These are phyloP conservation scores for Coemansia sp. DNA, from an alignment of 192 early-diverging fungal species.

Conservation along the genomic window DNA sequence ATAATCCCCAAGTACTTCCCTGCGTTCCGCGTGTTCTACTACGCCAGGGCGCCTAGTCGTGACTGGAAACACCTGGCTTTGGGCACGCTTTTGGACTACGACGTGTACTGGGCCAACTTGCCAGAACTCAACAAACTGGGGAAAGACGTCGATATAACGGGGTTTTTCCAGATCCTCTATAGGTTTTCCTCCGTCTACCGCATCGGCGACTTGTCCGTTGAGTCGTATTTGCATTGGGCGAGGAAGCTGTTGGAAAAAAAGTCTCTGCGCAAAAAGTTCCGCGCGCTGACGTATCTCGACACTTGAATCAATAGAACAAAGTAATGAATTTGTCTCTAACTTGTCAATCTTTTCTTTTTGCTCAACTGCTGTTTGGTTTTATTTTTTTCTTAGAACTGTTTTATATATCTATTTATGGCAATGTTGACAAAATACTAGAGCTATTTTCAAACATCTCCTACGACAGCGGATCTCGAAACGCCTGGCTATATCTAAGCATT, in stretches of 20 bases:
- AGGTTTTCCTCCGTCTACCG: conserved; percentile 27
- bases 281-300: conserved; percentile 30
- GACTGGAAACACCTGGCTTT: conserved; percentile 12
- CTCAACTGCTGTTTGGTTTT: no score
- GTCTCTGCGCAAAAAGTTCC: conserved; percentile 28
- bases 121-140: conserved; percentile 20
- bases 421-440: no score
- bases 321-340: no score
- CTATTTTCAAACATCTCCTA: no score
- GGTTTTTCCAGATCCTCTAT: conserved; percentile 34
- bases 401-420: no score
- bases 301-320: no score
- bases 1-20: conserved; percentile 65
- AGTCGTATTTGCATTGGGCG: conserved; percentile 44
- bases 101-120: conserved; percentile 48
- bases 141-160: not conserved
- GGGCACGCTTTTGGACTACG: conserved; percentile 48
- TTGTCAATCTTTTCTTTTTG: no score
- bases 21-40: conserved; percentile 60
- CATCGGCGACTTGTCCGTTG: conserved; percentile 29
- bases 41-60: conserved; percentile 15
- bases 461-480: no score
- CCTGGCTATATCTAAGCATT: no score
- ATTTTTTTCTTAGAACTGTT: no score
- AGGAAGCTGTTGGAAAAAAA: conserved; percentile 28